phyloP scores from a whole-genome alignment of 176 grass and related monocot species.

The Rhynchospora pubera region DNA sequence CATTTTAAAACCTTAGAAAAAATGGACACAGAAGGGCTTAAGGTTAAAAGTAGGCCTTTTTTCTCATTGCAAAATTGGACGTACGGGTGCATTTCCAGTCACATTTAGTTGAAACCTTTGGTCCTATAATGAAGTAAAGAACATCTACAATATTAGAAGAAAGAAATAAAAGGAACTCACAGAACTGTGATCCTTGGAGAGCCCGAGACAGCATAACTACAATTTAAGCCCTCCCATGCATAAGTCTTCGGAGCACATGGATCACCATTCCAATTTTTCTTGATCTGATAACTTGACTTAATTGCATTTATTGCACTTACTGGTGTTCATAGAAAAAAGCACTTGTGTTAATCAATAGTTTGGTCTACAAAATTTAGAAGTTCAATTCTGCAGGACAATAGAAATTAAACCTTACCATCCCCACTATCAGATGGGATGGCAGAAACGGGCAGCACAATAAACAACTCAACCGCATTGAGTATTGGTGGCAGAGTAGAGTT shows the following conservation, averaged over 20 bases:
- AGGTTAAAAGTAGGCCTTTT: not conserved
- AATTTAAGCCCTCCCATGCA: constrained; percentile 46
- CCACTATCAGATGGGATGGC: constrained; percentile 7
- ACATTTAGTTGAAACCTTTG: not conserved
- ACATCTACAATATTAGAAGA: not conserved
- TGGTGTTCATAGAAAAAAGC: constrained; percentile 17
- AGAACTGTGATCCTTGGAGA: constrained; percentile 34
- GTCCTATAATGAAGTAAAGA: not conserved
- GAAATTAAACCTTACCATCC: constrained; percentile 30
- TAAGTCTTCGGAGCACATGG: constrained; percentile 40
- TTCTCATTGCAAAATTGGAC: not conserved
- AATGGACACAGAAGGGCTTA: not conserved
- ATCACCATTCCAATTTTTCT: constrained; percentile 52
- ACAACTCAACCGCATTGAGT: constrained; percentile 33
- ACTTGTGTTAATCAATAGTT: not conserved
- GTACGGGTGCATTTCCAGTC: not conserved
- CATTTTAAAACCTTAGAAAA: no score
- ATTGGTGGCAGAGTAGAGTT: constrained; percentile 35
- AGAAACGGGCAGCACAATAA: constrained; percentile 3
- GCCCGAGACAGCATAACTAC: constrained; percentile 32
- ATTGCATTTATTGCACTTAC: constrained; percentile 50
- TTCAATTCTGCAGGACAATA: not conserved
- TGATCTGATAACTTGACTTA: constrained; percentile 32
- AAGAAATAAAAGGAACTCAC: constrained; percentile 30
- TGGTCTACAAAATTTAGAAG: not conserved